Evolutionary conservation across 2,329 filamentous ascomycete species (phyloP), one percentile per base, ranked within the genome.

Genomic region (Phialophora chinensis): DNA sequence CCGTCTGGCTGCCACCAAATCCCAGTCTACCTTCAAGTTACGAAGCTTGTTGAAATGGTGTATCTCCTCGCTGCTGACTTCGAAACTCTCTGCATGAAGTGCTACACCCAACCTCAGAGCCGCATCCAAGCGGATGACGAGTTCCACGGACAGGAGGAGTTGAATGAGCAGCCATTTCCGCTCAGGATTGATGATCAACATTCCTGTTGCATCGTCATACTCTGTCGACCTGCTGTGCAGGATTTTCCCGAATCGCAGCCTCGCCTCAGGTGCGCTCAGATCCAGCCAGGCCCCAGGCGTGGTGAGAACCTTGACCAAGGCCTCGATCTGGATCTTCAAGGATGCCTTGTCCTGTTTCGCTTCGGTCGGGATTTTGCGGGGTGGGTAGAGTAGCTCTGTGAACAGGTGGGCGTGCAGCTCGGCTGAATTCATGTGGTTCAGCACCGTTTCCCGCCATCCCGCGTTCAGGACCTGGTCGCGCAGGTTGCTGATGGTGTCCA

Each of bases 101-200:
- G 82, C 73, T 33, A 85, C 77, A 12, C 75, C 79, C 10, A 78
- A 66, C 23, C 78, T 76, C 20, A 81, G 74, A 14, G 79, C 77
- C 1, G 83, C 84, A 71, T 86, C 84, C 2, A 87, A 74, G 7
- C 85, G 82, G 25, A 87, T 73, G 10, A 86, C 76, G 3, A 87
- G 75, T 72, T 87, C 85, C 7, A 82, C 83, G 1, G 85, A 79
- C 8, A 88, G 75, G 10, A 83, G 77, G 58, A 87, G 78, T 69
- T 88, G 85, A 1, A 87, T 74, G 4, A 88, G 73, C 20, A 86
- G 71, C 73, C 86, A 82, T 61, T 86, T 84, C 56, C 84, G 79
- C 70, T 77, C 75, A 8, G 70, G 68, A 4, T 72, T 67, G 29
- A 70, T 60, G 5, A 47, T 33, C 20, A 66, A 27, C 8, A 20